These are phyloP conservation scores for Lanmaoa pseudosensibilis DNA, from an alignment of 768 basidiomycete species.

Conservation along the genomic window DNA sequence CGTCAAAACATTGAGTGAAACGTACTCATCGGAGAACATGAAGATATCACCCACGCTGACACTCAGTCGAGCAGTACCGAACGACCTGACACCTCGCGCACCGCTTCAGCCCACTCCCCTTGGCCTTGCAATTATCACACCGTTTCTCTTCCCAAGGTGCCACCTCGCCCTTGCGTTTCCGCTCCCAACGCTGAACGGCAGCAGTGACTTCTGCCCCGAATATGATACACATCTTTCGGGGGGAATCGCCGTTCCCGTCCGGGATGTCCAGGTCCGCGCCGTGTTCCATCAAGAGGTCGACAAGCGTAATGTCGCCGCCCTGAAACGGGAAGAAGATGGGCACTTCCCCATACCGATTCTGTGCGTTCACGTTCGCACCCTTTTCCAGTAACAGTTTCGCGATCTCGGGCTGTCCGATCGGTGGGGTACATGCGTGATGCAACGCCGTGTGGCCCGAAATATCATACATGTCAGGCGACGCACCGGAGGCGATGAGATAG, in stretches of 20 bases:
- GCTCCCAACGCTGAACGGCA: slow-evolving; percentile 45
- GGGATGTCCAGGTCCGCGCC: slow-evolving; percentile 44
- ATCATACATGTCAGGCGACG: slow-evolving; percentile 42
- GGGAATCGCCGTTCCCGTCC: slow-evolving; percentile 41
- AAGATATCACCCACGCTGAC: slow-evolving; percentile 48
- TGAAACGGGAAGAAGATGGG: slow-evolving; percentile 39
- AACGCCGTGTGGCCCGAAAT: slow-evolving; percentile 52
- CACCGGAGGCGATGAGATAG: slow-evolving; percentile 43
- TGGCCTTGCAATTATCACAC: slow-evolving; percentile 42
- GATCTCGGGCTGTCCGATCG: slow-evolving; percentile 29
- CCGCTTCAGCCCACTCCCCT: slow-evolving; percentile 36
- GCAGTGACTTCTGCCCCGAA: slow-evolving; percentile 48
- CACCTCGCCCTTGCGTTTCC: slow-evolving; percentile 44
- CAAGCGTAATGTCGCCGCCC: slow-evolving; percentile 31
- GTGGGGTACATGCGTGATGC: slow-evolving; percentile 42
- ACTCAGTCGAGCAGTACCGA: slow-evolving; percentile 54
- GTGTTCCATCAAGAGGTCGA: slow-evolving; percentile 51
- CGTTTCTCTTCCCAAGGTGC: slow-evolving; percentile 42
- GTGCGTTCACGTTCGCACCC: slow-evolving; percentile 51
- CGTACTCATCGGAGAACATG: neutral
- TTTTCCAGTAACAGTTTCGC: slow-evolving; percentile 41
- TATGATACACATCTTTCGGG: slow-evolving; percentile 29
- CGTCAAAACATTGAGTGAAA: neutral
- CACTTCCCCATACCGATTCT: slow-evolving; percentile 49
- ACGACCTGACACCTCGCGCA: slow-evolving; percentile 47